Evolutionary conservation across 495 filamentous ascomycete species (phyloP), one percentile per base, ranked within the genome.

Genomic region (Pseudoneurospora amorphoporcata): DNA sequence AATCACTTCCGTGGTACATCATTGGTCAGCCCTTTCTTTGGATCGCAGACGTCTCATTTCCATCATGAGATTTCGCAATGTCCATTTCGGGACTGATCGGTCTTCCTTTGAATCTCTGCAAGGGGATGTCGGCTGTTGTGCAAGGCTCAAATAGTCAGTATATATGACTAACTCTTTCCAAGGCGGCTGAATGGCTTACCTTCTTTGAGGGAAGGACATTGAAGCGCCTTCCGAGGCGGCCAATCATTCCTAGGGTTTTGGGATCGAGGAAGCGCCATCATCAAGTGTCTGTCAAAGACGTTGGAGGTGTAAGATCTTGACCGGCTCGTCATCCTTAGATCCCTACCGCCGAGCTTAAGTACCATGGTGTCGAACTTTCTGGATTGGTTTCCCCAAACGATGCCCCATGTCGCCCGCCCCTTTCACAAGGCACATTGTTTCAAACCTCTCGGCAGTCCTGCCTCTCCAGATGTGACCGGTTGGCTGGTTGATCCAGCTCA

Each of bases 161-260:
- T 43, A 69, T 68, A 73, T 65, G 72, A 68, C 45, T n/a, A 37
- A 61, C 29, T 29, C 5, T 35, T 61, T 73, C 29, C 8, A 12
- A 53, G 68, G 68, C 71, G 73, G 70, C 70, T 76, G 74, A 76
- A 74, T 74, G 72, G 74, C 39, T 72, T 39, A 58, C 72, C 16
- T 16, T 69, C 23, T 61, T 61, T 37, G 35, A 37, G 35, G 35
- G 5, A 37, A 53, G 29, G 53, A 75, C 75, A 75, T 77, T 78
- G 74, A 71, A 75, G 71, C 75, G 69, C 45, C 72, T 71, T 70
- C 69, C 72, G 74, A 75, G 39, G 53, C 74, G 65, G 58, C 73
- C 76, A 76, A 76, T 77, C 47, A 77, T 71, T 23, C 0, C 23
- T 23, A 23, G 23, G 23, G 75, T 70, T 19, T 4, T 37, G 35